Conservation (phyloP, 164 flowering plant genomes). For the Tetracentron sinense region DNA sequence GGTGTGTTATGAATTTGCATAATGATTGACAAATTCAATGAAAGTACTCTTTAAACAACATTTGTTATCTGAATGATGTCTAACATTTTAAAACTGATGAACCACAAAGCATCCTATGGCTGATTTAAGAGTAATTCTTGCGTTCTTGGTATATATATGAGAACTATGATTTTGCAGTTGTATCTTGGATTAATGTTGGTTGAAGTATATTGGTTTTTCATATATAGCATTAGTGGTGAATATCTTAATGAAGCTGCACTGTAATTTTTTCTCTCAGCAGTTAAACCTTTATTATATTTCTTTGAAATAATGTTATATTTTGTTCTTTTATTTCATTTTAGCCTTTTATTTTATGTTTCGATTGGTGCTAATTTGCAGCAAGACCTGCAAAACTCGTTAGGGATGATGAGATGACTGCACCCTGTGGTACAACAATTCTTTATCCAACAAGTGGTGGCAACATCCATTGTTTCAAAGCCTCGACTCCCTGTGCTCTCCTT, state of each 20-base stretch:
- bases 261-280: too few species aligned
- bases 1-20: too few species aligned
- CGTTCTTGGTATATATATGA: too few species aligned
- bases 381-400: slow-evolving; percentile 63
- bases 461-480: slow-evolving; percentile 70
- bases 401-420: slow-evolving; percentile 61
- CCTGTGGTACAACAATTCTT: slow-evolving; percentile 53
- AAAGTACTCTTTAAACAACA: too few species aligned
- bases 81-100: too few species aligned
- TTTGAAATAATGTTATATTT: neutral
- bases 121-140: too few species aligned
- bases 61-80: too few species aligned
- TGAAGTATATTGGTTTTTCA: neutral
- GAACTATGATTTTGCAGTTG: neutral
- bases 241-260: neutral
- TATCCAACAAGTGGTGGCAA: slow-evolving; percentile 72
- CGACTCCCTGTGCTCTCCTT: too few species aligned
- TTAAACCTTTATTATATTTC: too few species aligned
- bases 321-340: neutral
- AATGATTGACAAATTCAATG: too few species aligned
- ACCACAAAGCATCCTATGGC: too few species aligned
- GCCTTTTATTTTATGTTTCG: neutral
- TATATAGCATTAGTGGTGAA: neutral
- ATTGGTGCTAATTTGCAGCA: slow-evolving; percentile 30
- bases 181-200: neutral